A percentile compares a stretch with the other conserved stretches of the same genome.
Evolutionary conservation across 345 rosid genomes (phyloP).

Genomic region (Eucalyptus virginea): DNA sequence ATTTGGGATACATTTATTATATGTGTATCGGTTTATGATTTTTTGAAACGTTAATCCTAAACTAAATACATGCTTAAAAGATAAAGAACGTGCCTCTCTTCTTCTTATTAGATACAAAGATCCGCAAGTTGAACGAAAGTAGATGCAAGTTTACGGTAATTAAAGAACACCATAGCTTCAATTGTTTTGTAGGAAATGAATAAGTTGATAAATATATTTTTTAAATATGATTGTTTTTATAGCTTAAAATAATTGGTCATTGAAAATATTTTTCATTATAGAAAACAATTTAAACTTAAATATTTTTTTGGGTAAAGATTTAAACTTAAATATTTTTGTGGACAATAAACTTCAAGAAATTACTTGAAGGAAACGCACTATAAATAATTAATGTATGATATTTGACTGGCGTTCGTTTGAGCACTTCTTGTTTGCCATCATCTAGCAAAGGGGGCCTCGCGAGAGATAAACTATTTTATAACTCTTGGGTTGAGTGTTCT

Average conservation of each 20-base stretch:
- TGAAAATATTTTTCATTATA: not conserved
- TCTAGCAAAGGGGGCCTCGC: not conserved
- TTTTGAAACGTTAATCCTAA: no score
- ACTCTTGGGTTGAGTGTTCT: not conserved
- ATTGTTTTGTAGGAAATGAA: no score
- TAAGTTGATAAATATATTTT: no score
- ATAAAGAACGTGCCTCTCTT: not conserved
- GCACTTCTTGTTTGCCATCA: not conserved
- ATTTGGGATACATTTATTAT: no score
- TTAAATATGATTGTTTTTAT: no score
- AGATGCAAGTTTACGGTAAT: not conserved
- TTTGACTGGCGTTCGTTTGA: rapidly evolving
- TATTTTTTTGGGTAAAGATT: no score
- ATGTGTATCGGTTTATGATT: no score
- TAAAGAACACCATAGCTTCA: no score
- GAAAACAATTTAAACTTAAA: rapidly evolving
- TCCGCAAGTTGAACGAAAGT: not conserved
- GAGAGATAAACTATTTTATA: not conserved
- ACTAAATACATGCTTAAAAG: no score
- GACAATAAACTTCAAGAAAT: rapidly evolving
- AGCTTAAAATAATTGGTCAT: no score
- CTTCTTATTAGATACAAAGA: not conserved
- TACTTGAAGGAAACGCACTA: not conserved
- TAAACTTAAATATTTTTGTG: rapidly evolving
- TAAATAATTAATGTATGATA: not conserved